Evolutionary conservation across 257 asterid species (phyloP).

Genomic region (Striga asiatica): DNA sequence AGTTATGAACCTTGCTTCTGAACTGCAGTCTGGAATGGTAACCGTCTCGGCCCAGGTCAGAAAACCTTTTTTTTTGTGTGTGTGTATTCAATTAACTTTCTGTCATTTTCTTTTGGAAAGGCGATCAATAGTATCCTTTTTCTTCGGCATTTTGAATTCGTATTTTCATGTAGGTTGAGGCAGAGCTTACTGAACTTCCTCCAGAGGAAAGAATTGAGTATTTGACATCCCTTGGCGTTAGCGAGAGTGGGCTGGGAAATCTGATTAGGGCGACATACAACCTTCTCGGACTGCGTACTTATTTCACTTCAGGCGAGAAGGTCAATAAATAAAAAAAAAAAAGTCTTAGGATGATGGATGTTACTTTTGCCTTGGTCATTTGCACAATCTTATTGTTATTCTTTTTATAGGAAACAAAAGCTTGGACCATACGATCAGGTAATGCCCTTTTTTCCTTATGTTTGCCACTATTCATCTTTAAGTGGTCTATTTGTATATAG

Average conservation of each 20-base stretch:
- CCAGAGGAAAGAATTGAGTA: conserved; percentile 81
- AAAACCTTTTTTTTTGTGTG: conserved; percentile 11
- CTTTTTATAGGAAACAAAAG: conserved; percentile 72
- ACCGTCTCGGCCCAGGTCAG: conserved; percentile 97
- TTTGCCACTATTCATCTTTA: conserved; percentile 6
- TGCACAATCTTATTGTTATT: conserved; percentile 7
- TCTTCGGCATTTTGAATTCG: conserved; percentile 7
- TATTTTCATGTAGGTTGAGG: conserved; percentile 58
- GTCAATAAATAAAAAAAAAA: conserved; percentile 22
- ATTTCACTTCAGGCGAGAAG: conserved; percentile 98
- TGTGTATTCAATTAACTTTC: too few relatives aligned
- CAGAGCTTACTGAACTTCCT: conserved; percentile 93
- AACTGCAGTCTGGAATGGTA: conserved; percentile 71
- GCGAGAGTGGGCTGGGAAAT: conserved; percentile 87
- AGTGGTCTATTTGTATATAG: background rate
- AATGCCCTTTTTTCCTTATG: conserved; percentile 14
- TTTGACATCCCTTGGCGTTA: conserved; percentile 80
- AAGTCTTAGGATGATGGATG: background rate
- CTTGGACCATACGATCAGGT: conserved; percentile 94
- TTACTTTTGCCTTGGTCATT: conserved; percentile 6
- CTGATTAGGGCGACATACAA: conserved; percentile 80
- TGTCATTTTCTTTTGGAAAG: too few relatives aligned
- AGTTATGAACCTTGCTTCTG: conserved; percentile 63
- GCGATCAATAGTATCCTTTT: conserved; percentile 11
- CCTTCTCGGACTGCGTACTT: conserved; percentile 84